Base-by-base conservation (phyloP, 2,329 filamentous ascomycete genomes). In the Aspergillus carbonarius region DNA sequence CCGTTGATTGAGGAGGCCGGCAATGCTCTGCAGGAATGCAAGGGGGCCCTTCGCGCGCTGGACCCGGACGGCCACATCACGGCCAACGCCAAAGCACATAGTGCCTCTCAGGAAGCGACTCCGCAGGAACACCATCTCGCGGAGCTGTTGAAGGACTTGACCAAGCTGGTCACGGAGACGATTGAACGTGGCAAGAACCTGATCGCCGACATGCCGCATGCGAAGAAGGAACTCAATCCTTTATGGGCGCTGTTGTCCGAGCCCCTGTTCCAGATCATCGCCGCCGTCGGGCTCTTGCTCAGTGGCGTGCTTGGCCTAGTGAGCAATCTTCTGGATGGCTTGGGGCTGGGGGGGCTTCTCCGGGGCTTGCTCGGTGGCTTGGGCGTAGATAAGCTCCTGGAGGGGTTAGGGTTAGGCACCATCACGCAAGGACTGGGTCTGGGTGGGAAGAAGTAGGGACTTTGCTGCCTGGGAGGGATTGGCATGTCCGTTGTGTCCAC, bases 171-270 rank as follows among this genome's bases (percentile, higher is more conserved):
- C 18, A 88, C 89, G 42, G 87, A 88, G 68, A 91, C 88, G 18
- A 93, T 97, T 66, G 92, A 96, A 72, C 87, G 89, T 63, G 90
- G 90, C 18, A 95, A 93, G 85, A 90, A 89, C 79, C 90, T 91
- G 80, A 89, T 96, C 61, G 87, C 89, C 70, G 90, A 91, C 71
- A 95, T 96, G 90, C 92, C 92, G 4, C 90, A 96, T 66, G 92
- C 92, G 42, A 95, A 96, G 87, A 93, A 96, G 83, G 88, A 93
- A 81, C 83, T 96, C 61, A 96, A 93, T 79, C 92, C 93, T 9
- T 85, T 96, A 27, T 96, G 92, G 91, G 86, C 81, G 32, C 81
- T 96, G 50, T 68, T 76, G 4, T 70, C 68, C 18, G 91, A 96
- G 81, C 92, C 93, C 9, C 80, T 96, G 20, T 91, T 92, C 83